A percentile compares a stretch with the other conserved stretches of the same genome.
Conservation (phyloP, 1,284 basidiomycete genomes). For the Papiliotrema nemorosa region DNA sequence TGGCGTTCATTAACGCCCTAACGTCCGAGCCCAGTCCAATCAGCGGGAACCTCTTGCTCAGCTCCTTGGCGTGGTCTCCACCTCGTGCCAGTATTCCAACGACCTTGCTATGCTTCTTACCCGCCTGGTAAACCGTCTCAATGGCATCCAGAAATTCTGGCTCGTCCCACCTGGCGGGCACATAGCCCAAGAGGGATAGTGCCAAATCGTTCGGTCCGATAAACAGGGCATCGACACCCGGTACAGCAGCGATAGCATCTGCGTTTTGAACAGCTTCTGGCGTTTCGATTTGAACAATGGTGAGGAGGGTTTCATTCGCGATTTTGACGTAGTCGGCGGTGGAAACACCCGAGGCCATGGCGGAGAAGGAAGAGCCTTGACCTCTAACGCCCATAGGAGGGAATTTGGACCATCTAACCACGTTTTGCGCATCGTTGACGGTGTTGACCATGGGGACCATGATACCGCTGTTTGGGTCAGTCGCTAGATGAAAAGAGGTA, state of each 20-base stretch:
- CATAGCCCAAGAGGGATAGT: constrained; percentile 34
- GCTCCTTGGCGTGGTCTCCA: constrained; percentile 9
- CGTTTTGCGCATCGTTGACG: constrained; percentile 23
- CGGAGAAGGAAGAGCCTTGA: constrained; percentile 35
- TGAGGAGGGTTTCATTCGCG: constrained; percentile 32
- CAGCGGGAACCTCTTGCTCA: constrained; percentile 11
- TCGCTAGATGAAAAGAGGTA: not conserved
- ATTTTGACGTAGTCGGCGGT: constrained; percentile 29
- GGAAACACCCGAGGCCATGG: constrained; percentile 30
- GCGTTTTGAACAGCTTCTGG: constrained; percentile 32
- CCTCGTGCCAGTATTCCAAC: constrained; percentile 24
- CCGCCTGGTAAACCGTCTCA: constrained; percentile 28
- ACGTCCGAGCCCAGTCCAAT: constrained; percentile 7
- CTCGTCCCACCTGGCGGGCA: constrained; percentile 31
- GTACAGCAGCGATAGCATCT: constrained; percentile 33
- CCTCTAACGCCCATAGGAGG: constrained; percentile 36
- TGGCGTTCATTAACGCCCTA: constrained; percentile 5
- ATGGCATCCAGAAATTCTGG: constrained; percentile 31
- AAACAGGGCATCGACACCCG: constrained; percentile 34
- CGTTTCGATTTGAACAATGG: constrained; percentile 37
- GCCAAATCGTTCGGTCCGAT: constrained; percentile 44
- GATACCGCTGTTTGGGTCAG: constrained; percentile 23
- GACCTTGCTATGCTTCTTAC: constrained; percentile 31
- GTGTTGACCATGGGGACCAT: constrained; percentile 38
- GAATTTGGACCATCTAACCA: constrained; percentile 33